A percentile compares a stretch with the other conserved stretches of the same genome.
These are phyloP conservation scores for Lolium multiflorum DNA, from an alignment of 176 grass and related monocot species.

Conservation along the genomic window DNA sequence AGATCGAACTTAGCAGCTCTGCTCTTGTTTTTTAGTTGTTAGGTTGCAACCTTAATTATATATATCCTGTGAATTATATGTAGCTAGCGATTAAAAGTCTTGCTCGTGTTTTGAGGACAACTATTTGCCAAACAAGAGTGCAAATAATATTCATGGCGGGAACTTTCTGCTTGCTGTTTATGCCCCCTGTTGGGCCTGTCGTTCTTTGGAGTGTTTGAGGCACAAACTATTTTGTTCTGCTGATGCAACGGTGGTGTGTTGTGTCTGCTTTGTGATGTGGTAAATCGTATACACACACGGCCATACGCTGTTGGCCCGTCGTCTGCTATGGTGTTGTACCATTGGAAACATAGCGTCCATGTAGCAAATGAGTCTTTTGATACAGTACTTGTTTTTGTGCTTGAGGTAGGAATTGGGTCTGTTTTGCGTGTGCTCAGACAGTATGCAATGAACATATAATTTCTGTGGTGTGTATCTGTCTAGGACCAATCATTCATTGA, in stretches of 20 bases:
- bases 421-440: too few relatives aligned
- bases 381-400: too few relatives aligned
- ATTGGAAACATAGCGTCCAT: too few relatives aligned
- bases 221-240: neutral
- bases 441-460: too few relatives aligned
- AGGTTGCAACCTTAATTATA: constrained; percentile 16
- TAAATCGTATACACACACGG: neutral
- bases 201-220: neutral
- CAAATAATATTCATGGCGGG: neutral
- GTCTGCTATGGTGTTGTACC: too few relatives aligned
- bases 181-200: neutral
- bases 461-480: too few relatives aligned
- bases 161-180: neutral
- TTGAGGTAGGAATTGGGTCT: too few relatives aligned
- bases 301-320: too few relatives aligned
- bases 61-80: constrained; percentile 46
- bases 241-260: neutral
- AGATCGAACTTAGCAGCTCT: constrained; percentile 35
- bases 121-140: neutral
- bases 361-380: too few relatives aligned
- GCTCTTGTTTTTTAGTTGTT: constrained; percentile 36
- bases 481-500: too few relatives aligned
- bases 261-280: neutral
- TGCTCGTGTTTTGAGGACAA: neutral
- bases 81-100: neutral